phyloP scores from a whole-genome alignment of 805 yeast species.

The Candida wancherniae region DNA sequence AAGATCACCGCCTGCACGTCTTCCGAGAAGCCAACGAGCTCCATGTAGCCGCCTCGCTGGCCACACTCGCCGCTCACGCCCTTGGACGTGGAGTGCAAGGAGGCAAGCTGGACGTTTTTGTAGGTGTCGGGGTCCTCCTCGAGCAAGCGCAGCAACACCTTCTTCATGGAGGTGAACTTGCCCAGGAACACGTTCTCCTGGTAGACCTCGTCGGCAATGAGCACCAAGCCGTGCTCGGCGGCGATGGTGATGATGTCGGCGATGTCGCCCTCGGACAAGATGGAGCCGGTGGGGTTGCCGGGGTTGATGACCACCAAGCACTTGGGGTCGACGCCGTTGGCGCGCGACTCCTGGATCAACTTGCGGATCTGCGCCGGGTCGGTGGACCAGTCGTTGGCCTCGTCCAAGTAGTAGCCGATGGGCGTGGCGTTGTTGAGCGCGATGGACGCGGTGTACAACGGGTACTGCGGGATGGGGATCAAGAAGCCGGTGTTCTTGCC shows the following conservation, averaged over 20 bases:
- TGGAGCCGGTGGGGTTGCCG: slow-evolving; percentile 96
- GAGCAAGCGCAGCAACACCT: slow-evolving; percentile 65
- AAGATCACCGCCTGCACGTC: slow-evolving; percentile 68
- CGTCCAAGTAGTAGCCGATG: slow-evolving; percentile 83
- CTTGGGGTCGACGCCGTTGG: slow-evolving; percentile 58
- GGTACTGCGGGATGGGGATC: slow-evolving; percentile 98
- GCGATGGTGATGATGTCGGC: slow-evolving; percentile 71
- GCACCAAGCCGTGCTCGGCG: slow-evolving; percentile 76
- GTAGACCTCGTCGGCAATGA: slow-evolving; percentile 97
- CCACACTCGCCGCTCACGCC: slow-evolving; percentile 99
- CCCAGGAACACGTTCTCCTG: slow-evolving; percentile 88
- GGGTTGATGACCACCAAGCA: slow-evolving; percentile 94
- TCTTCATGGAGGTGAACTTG: slow-evolving; percentile 78
- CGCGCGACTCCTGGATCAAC: slow-evolving; percentile 44
- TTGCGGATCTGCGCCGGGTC: slow-evolving; percentile 59
- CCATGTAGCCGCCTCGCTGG: slow-evolving; percentile 99
- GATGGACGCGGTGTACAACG: slow-evolving; percentile 91
- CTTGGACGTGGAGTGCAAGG: slow-evolving; percentile 95
- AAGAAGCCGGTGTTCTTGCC: slow-evolving; percentile 71
- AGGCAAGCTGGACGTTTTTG: slow-evolving; percentile 78
- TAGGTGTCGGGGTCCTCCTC: slow-evolving; percentile 49
- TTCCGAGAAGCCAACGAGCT: slow-evolving; percentile 70
- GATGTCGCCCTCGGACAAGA: slow-evolving; percentile 61
- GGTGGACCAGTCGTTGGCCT: slow-evolving; percentile 78
- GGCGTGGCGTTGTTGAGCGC: slow-evolving; percentile 79